Conservation (phyloP, 306 rosid genomes). For the Biancaea sappan region DNA sequence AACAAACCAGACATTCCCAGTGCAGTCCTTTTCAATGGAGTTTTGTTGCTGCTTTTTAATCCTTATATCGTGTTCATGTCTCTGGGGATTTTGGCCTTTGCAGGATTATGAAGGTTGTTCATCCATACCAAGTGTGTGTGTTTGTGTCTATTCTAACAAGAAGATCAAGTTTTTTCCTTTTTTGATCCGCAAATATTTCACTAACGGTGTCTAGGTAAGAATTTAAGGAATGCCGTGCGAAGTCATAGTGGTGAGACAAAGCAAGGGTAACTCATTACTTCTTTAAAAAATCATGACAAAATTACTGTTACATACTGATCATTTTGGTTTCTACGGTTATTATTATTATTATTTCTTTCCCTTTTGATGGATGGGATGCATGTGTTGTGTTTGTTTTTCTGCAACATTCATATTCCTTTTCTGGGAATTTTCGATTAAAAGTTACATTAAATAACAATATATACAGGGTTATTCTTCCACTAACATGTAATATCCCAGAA, state of each 20-base stretch:
- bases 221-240: not conserved
- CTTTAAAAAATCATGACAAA: not conserved
- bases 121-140: not conserved
- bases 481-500: not conserved
- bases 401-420: not conserved
- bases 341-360: not conserved
- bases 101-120: slow-evolving; percentile 24
- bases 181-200: not conserved
- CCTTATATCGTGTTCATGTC: slow-evolving; percentile 28
- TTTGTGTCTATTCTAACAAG: slow-evolving; percentile 13
- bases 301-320: not conserved
- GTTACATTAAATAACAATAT: not conserved
- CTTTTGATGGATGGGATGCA: not conserved
- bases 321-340: not conserved
- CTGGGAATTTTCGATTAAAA: not conserved
- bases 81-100: slow-evolving; percentile 24
- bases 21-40: slow-evolving; percentile 43
- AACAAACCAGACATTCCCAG: slow-evolving; percentile 35
- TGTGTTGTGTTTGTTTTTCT: not conserved
- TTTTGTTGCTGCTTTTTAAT: slow-evolving; percentile 39
- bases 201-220: not conserved
- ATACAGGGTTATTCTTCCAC: not conserved
- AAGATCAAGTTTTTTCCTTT: slow-evolving; percentile 10
- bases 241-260: not conserved
- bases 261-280: not conserved